Evolutionary conservation across 345 rosid species (phyloP).

Genomic region (Gossypium longicalyx): DNA sequence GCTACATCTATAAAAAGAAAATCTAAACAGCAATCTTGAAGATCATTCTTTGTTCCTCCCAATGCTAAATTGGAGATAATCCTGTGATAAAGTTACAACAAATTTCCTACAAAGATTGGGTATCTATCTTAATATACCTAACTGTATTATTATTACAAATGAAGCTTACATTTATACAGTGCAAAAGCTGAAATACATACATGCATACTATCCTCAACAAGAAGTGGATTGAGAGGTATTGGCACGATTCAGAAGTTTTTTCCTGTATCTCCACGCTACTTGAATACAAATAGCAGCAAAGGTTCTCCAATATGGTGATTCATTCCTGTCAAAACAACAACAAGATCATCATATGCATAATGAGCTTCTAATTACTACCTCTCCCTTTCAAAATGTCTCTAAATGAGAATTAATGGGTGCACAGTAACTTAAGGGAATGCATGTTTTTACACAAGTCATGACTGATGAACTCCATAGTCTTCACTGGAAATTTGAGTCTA

Average conservation of each 20-base stretch:
- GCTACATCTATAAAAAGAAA: too few species aligned
- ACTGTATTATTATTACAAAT: not conserved
- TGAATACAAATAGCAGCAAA: slow-evolving; percentile 59
- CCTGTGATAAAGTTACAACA: not conserved
- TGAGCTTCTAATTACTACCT: not conserved
- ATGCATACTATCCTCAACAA: slow-evolving; percentile 1
- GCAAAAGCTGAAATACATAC: not conserved
- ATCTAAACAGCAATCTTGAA: not conserved
- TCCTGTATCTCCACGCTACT: slow-evolving; percentile 73
- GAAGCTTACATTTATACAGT: not conserved
- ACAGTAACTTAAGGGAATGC: slow-evolving; percentile 1
- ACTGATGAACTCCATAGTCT: slow-evolving; percentile 18
- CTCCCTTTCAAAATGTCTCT: not conserved
- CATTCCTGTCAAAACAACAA: slow-evolving; percentile 39
- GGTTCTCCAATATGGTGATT: slow-evolving; percentile 77
- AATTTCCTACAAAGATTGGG: not conserved
- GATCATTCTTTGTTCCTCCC: not conserved
- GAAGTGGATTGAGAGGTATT: slow-evolving; percentile 21
- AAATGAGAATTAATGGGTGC: not conserved
- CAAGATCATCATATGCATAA: not conserved
- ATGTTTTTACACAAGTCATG: not conserved
- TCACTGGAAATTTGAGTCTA: not conserved
- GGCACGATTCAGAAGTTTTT: slow-evolving; percentile 39
- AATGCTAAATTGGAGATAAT: not conserved
- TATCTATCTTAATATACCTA: not conserved